Evolutionary conservation across 768 basidiomycete species (phyloP).

Genomic region (Pleurotus pulmonarius): DNA sequence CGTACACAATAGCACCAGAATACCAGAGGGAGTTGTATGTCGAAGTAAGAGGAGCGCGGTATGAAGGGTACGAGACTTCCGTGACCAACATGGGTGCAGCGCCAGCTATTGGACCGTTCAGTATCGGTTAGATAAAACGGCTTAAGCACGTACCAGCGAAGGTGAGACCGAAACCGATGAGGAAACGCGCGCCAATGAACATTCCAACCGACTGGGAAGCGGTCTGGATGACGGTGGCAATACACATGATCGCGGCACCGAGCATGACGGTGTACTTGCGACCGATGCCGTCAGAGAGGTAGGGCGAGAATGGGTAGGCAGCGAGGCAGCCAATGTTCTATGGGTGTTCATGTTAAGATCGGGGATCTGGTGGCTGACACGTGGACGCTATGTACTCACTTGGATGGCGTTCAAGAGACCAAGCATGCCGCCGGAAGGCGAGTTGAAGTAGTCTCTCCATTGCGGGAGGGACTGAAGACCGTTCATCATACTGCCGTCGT

Average conservation of each 20-base stretch:
- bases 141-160: conserved; percentile 46
- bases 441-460: conserved; percentile 58
- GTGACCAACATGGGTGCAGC: conserved; percentile 83
- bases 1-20: conserved; percentile 72
- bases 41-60: conserved; percentile 77
- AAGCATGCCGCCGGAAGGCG: conserved; percentile 52
- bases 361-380: neutral
- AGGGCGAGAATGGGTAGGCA: conserved; percentile 67
- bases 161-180: conserved; percentile 73
- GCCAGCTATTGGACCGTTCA: conserved; percentile 36
- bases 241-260: conserved; percentile 66
- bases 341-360: neutral
- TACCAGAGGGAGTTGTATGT: conserved; percentile 86
- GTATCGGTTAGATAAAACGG: neutral
- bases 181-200: conserved; percentile 39
- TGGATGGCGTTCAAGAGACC: conserved; percentile 76
- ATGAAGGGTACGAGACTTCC: conserved; percentile 77
- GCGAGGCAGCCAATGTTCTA: conserved; percentile 72
- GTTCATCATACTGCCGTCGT: conserved; percentile 56
- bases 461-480: conserved; percentile 37
- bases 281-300: conserved; percentile 68
- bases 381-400: conserved; percentile 28
- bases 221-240: conserved; percentile 65
- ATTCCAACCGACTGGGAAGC: conserved; percentile 32
- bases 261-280: conserved; percentile 65